Percentiles rank a stretch among this genome's conserved stretches.
These are phyloP conservation scores for Gonium pectorale DNA, from an alignment of 139 green algal genomes.

Conservation along the genomic window DNA sequence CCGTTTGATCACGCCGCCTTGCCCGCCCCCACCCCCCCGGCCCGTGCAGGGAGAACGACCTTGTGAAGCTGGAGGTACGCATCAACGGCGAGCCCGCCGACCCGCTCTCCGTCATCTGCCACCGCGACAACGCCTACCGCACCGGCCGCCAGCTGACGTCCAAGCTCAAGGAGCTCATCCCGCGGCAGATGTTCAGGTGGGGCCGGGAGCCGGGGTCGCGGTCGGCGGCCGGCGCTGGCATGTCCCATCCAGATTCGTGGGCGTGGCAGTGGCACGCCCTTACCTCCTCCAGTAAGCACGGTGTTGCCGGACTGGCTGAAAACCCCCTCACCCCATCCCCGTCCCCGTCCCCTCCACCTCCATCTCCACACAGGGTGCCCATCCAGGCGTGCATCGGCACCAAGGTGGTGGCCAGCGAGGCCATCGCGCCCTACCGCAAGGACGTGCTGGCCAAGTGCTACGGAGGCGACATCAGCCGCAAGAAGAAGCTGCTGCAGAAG, in stretches of 20 bases:
- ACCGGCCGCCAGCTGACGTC: conserved; percentile 73
- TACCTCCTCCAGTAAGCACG: not conserved
- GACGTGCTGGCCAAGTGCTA: conserved; percentile 99
- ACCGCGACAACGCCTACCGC: conserved; percentile 83
- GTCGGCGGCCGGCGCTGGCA: not conserved
- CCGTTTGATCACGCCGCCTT: not conserved
- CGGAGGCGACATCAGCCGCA: conserved; percentile 90
- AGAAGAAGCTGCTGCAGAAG: conserved; percentile 99
- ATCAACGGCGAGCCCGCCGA: conserved; percentile 92
- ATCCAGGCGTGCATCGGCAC: conserved; percentile 92
- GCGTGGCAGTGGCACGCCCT: not conserved
- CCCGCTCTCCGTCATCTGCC: conserved; percentile 88
- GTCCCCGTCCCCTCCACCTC: conserved; percentile 38
- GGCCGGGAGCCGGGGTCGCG: not conserved
- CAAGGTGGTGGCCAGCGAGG: conserved; percentile 84
- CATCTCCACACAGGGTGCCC: conserved; percentile 59
- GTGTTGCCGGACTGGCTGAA: not conserved
- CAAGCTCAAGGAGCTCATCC: conserved; percentile 97
- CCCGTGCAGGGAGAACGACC: conserved; percentile 80
- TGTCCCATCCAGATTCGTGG: not conserved
- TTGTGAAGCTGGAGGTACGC: conserved; percentile 93
- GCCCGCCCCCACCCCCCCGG: not conserved
- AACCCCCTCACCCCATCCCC: not conserved
- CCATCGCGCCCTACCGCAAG: conserved; percentile 89
- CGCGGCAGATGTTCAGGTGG: conserved; percentile 91